These are phyloP conservation scores for Parachaetomium inaequale DNA, from an alignment of 495 filamentous ascomycete species.

Conservation along the genomic window DNA sequence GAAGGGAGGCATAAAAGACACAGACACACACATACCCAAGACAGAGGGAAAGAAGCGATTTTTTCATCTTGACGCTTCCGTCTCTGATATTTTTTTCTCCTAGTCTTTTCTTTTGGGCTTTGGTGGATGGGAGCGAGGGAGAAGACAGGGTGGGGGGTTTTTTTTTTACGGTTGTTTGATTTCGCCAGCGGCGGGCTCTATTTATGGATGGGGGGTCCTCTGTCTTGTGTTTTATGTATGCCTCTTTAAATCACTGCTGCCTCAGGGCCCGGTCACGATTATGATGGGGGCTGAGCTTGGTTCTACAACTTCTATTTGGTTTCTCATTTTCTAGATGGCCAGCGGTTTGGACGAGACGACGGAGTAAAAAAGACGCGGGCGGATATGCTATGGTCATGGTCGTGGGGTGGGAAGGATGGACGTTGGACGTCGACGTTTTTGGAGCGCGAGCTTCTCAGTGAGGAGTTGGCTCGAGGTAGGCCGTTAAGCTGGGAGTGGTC, in stretches of 20 bases:
- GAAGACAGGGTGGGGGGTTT: too few relatives aligned
- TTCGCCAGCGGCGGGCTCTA: neutral
- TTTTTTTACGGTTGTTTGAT: neutral
- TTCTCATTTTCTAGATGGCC: neutral
- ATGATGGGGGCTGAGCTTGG: neutral
- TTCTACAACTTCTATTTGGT: neutral
- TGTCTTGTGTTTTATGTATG: neutral
- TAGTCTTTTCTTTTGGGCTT: neutral
- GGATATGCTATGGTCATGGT: too few relatives aligned
- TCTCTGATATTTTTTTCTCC: neutral
- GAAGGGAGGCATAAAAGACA: neutral
- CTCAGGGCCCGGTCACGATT: slow-evolving; percentile 5
- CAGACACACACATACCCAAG: slow-evolving; percentile 1
- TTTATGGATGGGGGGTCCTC: neutral
- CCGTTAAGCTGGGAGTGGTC: neutral
- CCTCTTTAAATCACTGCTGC: slow-evolving; percentile 5
- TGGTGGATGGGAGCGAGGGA: neutral
- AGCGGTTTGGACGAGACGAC: too few relatives aligned
- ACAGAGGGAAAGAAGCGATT: neutral
- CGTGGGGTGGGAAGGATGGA: too few relatives aligned
- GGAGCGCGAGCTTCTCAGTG: too few relatives aligned
- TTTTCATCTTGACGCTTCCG: neutral
- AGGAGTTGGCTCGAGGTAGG: neutral
- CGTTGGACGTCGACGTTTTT: too few relatives aligned
- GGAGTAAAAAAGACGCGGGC: too few relatives aligned